These are phyloP conservation scores for Amphicarpaea edgeworthii DNA, from an alignment of 306 rosid species.

Conservation along the genomic window DNA sequence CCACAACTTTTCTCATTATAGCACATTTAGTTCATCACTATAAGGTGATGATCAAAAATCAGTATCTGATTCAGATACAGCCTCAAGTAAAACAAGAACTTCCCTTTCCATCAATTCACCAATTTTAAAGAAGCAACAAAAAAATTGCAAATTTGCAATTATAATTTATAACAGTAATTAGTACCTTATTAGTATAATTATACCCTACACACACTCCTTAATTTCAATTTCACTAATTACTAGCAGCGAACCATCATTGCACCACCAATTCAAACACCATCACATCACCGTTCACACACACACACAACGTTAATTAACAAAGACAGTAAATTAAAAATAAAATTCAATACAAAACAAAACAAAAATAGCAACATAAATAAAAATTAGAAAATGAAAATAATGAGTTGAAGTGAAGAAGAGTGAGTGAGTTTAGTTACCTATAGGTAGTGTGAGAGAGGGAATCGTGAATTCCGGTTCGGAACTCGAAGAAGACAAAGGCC, in stretches of 20 bases:
- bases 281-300: not conserved
- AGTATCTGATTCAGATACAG: not conserved
- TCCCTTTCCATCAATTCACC: constrained; percentile 7
- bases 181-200: not conserved
- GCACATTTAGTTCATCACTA: not conserved
- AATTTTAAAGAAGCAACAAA: constrained; percentile 8
- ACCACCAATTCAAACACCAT: constrained; percentile 23
- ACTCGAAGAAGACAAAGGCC: constrained; percentile 64
- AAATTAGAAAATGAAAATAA: too few relatives aligned
- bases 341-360: not conserved
- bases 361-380: too few relatives aligned
- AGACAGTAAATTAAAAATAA: too few relatives aligned
- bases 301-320: constrained; percentile 5
- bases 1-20: too few relatives aligned
- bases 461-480: constrained; percentile 41
- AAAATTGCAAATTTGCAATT: not conserved
- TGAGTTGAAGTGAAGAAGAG: not conserved
- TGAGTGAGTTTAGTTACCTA: constrained; percentile 48
- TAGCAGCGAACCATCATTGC: constrained; percentile 8
- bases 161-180: not conserved
- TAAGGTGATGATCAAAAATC: not conserved
- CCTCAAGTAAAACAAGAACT: constrained; percentile 25
- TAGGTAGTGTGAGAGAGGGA: constrained; percentile 46
- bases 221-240: constrained; percentile 1
- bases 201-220: not conserved